A percentile compares a stretch with the other conserved stretches of the same genome.
Conservation (phyloP, 768 basidiomycete species). For the Rhodotorula taiwanensis region DNA sequence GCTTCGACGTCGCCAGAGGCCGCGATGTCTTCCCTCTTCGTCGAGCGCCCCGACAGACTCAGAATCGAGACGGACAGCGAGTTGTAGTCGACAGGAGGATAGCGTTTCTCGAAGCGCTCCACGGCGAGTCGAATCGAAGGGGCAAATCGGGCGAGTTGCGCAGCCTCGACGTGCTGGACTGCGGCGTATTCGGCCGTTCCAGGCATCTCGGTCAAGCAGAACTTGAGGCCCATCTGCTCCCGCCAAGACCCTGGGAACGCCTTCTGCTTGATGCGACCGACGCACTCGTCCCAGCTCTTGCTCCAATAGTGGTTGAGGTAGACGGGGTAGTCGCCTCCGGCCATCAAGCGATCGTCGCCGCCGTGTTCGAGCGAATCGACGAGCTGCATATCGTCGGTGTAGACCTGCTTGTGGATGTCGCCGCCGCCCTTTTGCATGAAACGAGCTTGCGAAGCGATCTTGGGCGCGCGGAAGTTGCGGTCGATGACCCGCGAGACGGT, state of each 20-base stretch:
- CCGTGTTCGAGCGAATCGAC: not conserved
- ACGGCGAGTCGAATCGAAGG: not conserved
- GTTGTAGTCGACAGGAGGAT: not conserved
- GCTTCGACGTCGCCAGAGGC: not conserved
- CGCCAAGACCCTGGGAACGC: slow-evolving; percentile 11
- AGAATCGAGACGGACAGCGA: not conserved
- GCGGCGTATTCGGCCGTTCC: not conserved
- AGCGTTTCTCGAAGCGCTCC: not conserved
- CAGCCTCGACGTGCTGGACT: not conserved
- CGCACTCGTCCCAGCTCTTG: slow-evolving; percentile 1
- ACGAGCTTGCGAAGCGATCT: not conserved
- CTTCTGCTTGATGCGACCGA: slow-evolving; percentile 4
- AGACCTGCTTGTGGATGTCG: not conserved
- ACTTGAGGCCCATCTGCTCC: not conserved
- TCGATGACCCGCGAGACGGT: not conserved
- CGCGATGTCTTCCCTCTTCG: not conserved
- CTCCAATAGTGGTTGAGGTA: slow-evolving; percentile 6
- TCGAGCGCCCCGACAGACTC: not conserved
- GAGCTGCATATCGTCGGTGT: not conserved
- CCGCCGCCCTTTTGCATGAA: not conserved
- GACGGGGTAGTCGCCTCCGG: not conserved
- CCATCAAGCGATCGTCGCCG: not conserved
- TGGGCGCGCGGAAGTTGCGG: slow-evolving; percentile 8
- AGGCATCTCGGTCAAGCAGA: not conserved
- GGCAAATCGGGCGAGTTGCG: not conserved